Conservation (phyloP, 148 eudicot genomes). For the Rhododendron ferrugineum region DNA sequence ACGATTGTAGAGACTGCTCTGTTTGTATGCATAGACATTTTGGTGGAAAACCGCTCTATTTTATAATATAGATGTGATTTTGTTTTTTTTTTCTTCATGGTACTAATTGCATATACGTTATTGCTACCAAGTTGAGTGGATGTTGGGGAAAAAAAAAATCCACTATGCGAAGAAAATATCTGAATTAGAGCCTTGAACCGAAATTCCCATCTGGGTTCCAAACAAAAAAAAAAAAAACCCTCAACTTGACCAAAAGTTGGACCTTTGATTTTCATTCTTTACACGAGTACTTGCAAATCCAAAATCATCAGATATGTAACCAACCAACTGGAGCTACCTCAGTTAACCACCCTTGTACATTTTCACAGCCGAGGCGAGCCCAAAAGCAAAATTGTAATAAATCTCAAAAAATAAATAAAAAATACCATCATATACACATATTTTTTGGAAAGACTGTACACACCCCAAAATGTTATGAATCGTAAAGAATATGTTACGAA, state of each 20-base stretch:
- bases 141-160: not conserved
- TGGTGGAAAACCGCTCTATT: too few relatives aligned
- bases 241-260: not conserved
- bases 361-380: not conserved
- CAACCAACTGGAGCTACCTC: not conserved
- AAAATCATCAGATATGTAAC: not conserved
- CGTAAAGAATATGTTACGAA: too few relatives aligned
- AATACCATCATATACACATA: too few relatives aligned
- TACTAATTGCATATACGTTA: not conserved
- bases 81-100: not conserved
- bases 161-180: not conserved
- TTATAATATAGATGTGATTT: too few relatives aligned
- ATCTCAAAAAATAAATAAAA: too few relatives aligned
- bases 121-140: not conserved
- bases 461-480: too few relatives aligned
- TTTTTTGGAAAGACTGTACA: too few relatives aligned
- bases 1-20: too few relatives aligned
- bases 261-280: not conserved
- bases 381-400: too few relatives aligned
- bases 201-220: not conserved
- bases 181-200: not conserved
- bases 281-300: not conserved
- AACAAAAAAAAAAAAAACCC: not conserved
- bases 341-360: not conserved
- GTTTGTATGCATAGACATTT: too few relatives aligned